Conservation (phyloP, 306 rosid genomes). For the Prunus davidiana region DNA sequence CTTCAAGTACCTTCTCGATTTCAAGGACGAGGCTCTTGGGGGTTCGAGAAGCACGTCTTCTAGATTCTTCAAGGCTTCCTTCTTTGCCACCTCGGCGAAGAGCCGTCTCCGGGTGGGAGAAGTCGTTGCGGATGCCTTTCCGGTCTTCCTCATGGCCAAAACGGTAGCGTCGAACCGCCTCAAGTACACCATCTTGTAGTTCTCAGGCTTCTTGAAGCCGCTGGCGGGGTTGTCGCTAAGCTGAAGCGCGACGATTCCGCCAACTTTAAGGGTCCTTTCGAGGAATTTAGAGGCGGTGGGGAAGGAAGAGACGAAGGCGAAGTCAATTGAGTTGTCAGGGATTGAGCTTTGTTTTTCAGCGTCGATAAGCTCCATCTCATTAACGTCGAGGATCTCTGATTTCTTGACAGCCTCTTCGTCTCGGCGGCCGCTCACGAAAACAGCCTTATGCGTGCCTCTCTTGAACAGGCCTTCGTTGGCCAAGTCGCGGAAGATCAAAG, state of each 20-base stretch:
- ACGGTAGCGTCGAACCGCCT: slow-evolving; percentile 29
- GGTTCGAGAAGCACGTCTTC: slow-evolving; percentile 84
- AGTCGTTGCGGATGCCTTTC: background rate
- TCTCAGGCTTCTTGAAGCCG: slow-evolving; percentile 20
- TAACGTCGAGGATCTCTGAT: slow-evolving; percentile 4
- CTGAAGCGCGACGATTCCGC: slow-evolving; percentile 31
- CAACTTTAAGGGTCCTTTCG: slow-evolving; percentile 40
- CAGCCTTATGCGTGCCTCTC: slow-evolving; percentile 6
- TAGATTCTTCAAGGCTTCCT: slow-evolving; percentile 55
- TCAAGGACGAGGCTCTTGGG: slow-evolving; percentile 62
- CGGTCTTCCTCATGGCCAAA: slow-evolving; percentile 50
- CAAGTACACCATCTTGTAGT: slow-evolving; percentile 43
- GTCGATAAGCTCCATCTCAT: slow-evolving; percentile 21
- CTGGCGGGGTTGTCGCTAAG: background rate
- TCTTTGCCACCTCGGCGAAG: slow-evolving; percentile 39
- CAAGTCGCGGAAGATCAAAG: slow-evolving; percentile 41
- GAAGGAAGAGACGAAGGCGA: slow-evolving; percentile 35
- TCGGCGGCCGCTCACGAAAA: slow-evolving; percentile 13
- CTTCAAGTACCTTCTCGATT: slow-evolving; percentile 48
- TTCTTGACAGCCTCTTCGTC: background rate
- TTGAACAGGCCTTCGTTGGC: slow-evolving; percentile 48
- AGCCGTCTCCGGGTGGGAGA: slow-evolving; percentile 36
- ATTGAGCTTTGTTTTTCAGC: slow-evolving; percentile 32
- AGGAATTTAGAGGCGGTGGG: slow-evolving; percentile 31
- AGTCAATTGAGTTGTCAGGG: slow-evolving; percentile 27